Base-by-base conservation (phyloP, 2,329 filamentous ascomycete genomes). In the Alternaria angustiovoidea region DNA sequence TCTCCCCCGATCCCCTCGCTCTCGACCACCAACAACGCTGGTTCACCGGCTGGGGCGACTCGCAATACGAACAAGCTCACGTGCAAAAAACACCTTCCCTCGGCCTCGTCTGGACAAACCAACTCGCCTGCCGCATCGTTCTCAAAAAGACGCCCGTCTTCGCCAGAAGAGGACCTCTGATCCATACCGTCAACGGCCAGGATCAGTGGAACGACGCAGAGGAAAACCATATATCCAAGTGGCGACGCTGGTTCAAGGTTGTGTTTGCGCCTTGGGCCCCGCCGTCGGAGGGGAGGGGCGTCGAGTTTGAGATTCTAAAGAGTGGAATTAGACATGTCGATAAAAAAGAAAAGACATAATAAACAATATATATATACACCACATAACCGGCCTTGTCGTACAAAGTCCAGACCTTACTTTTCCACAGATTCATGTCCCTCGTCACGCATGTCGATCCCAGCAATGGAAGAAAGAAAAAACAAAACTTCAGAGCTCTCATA, bases 11-110 rank as follows among this genome's bases (percentile, higher is more conserved):
- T 12, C 87, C 89, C 0, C 83, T 97, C 38, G 86, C 87, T 32
- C 86, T 97, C 8, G 90, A 96, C 69, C 91, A 97, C 78, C 94
- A 98, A 79, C 93, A 97, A 77, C 87, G 91, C 43, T 97, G 94
- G 87, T 96, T 97, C 80, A 96, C 94, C 4, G 94, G 95, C 64
- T 97, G 95, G 94, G 93, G 94, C 22, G 92, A 96, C 76, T 58
- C 65, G 14, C 84, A 16, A 70, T 72, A 66, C 18, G 72, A 70
- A 26, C 62, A 71, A 4, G 39, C 64, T 9, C 64, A 74, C 16
- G 66, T 63, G 0, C 70, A 90, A 56, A 98, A 97, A 80, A 97
- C 92, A 0, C 94, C 94, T 0, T 91, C 91, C 7, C 80, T 98
- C 24, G 94, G 94, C 0, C 84, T 97, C 7, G 90, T 96, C 11